These are phyloP conservation scores for Agastache rugosa DNA, from an alignment of 257 asterid genomes.

Conservation along the genomic window DNA sequence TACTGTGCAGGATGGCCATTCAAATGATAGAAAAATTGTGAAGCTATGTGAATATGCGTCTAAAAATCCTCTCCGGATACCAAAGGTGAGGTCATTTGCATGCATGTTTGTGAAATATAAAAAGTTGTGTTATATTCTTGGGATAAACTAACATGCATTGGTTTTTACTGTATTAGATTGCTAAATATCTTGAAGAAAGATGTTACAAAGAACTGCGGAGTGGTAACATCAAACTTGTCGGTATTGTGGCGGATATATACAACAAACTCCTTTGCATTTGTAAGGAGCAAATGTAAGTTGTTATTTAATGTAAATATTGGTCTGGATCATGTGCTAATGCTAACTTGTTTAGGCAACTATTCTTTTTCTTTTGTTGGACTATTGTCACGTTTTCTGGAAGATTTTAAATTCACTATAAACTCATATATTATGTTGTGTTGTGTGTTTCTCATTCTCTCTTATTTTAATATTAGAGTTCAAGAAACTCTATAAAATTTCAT, in stretches of 20 bases:
- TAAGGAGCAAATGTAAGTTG: constrained; percentile 86
- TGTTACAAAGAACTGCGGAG: constrained; percentile 86
- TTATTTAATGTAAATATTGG: constrained; percentile 3
- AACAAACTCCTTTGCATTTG: constrained; percentile 78
- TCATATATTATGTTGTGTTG: constrained; percentile 16
- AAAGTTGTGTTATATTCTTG: constrained; percentile 1
- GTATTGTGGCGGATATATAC: constrained; percentile 71
- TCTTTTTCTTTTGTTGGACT: constrained; percentile 17
- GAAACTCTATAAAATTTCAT: not conserved
- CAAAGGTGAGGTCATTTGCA: constrained; percentile 59
- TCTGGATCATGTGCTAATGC: constrained; percentile 16
- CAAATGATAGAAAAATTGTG: constrained; percentile 78
- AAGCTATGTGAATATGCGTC: constrained; percentile 96
- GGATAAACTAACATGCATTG: constrained; percentile 31
- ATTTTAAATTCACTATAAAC: constrained; percentile 12
- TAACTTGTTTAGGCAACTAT: constrained; percentile 19
- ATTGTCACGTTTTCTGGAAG: constrained; percentile 1
- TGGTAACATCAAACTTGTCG: constrained; percentile 66
- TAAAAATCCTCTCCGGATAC: constrained; percentile 87
- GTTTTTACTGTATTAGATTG: constrained; percentile 58
- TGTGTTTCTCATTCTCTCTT: constrained; percentile 1
- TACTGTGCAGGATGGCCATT: constrained; percentile 63
- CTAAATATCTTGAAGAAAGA: constrained; percentile 89
- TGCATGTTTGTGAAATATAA: not conserved
- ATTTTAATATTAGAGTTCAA: not conserved